Conservation (phyloP, 2,329 filamentous ascomycete genomes). For the Cordyceps tenuipes region DNA sequence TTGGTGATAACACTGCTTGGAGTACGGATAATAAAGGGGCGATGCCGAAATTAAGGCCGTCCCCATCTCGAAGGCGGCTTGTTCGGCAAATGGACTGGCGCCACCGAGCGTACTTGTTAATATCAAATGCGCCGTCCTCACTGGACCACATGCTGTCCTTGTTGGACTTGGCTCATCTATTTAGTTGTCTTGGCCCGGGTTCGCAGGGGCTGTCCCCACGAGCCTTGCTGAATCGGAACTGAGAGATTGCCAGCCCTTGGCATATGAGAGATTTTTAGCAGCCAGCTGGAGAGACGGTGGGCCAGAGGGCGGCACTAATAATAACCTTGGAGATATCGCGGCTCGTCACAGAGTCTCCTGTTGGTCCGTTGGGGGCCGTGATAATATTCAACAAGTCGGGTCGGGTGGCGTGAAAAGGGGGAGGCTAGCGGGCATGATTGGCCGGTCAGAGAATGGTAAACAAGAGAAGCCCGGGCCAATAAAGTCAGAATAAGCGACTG, state of each 20-base stretch:
- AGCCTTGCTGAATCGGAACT: neutral
- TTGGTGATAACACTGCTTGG: neutral
- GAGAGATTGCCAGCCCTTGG: neutral
- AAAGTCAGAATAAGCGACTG: neutral
- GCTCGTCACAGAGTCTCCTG: constrained; percentile 3
- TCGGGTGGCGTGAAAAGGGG: neutral
- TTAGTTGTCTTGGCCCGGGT: neutral
- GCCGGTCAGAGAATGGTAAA: neutral
- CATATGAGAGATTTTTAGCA: neutral
- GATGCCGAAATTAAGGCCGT: neutral
- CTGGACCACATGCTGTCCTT: too few relatives aligned
- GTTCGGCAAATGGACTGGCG: neutral
- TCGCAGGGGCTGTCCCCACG: neutral
- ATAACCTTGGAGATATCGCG: neutral
- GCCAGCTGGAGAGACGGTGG: neutral
- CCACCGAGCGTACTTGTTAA: neutral
- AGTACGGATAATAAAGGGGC: neutral
- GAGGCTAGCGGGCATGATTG: neutral
- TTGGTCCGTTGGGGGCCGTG: neutral
- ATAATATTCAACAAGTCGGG: neutral
- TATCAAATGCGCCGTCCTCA: constrained; percentile 5
- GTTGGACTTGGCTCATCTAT: neutral
- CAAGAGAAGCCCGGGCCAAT: too few relatives aligned
- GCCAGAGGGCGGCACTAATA: neutral
- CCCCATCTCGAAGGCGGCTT: constrained; percentile 1